Base-by-base conservation (phyloP, 495 filamentous ascomycete species). In the Lentithecium fluviatile region DNA sequence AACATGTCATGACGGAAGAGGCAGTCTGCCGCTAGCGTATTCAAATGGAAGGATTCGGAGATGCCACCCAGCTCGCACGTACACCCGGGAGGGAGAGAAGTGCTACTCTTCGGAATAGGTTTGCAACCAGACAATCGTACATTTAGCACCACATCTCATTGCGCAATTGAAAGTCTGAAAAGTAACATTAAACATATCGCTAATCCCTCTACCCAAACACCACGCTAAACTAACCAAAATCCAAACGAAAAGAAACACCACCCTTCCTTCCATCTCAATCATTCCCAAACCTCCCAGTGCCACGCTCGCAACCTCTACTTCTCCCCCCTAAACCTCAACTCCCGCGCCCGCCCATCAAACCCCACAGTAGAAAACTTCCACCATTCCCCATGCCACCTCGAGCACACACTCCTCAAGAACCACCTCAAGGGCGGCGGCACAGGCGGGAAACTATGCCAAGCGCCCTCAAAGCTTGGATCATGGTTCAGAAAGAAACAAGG, bases 301-400 rank as follows among this genome's bases (percentile, higher is more conserved):
- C n/a, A n/a, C n/a, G n/a, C n/a, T n/a, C n/a, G n/a, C n/a, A n/a
- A n/a, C n/a, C n/a, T n/a, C n/a, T n/a, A n/a, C n/a, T n/a, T n/a
- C n/a, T n/a, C n/a, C n/a, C n/a, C n/a, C n/a, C n/a, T 54, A 54
- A 8, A 38, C 36, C 36, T 38, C 57, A 62, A 45, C 34, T 11
- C 43, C 58, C 51, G 61, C 38, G 57, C 50, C 47, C 23, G 50
- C 15, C 63, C 63, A 56, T 43, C 52, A 48, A 49, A 46, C 15
- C 52, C 58, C 38, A 49, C 54, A 6, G 43, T 61, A 29, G 45
- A 57, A 58, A 66, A 66, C 47, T 52, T 61, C 57, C 63, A 66
- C 63, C 63, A 66, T 2, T 42, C 46, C 34, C 12, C n/a, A 38
- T 66, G 47, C 29, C 51, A 19, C 46, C 50, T 47, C 20, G 24